Percentiles rank a stretch among this genome's conserved stretches.
Conservation (phyloP, 2,329 filamentous ascomycete species). For the Sordariomycetes sp. region DNA sequence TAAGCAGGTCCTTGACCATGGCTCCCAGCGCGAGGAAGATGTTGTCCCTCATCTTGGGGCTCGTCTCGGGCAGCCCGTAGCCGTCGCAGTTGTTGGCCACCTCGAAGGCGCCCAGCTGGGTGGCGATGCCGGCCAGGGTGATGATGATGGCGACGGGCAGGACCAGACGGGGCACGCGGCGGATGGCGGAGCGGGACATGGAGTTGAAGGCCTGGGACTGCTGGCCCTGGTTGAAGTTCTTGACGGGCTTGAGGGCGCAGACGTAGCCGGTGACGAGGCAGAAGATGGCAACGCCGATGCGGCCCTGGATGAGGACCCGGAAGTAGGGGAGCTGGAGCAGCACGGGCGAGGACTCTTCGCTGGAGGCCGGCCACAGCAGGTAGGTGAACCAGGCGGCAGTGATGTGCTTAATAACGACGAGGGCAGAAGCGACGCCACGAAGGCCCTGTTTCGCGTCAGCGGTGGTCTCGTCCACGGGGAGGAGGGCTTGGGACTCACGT, state of each 20-base stretch:
- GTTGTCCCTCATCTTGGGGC: constrained; percentile 20
- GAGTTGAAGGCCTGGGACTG: constrained; percentile 41
- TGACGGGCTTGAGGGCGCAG: constrained; percentile 52
- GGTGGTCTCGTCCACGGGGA: neutral
- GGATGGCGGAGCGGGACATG: constrained; percentile 47
- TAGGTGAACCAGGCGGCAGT: constrained; percentile 39
- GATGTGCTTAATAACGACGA: constrained; percentile 46
- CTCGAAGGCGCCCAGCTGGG: constrained; percentile 47
- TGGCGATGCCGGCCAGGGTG: constrained; percentile 24
- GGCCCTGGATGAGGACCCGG: constrained; percentile 49
- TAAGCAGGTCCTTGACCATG: constrained; percentile 33
- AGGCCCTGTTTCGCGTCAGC: constrained; percentile 31
- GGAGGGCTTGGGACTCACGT: constrained; percentile 33
- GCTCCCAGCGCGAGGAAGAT: constrained; percentile 5
- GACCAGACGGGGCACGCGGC: constrained; percentile 47
- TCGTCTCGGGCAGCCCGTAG: constrained; percentile 46
- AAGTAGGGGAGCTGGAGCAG: constrained; percentile 50
- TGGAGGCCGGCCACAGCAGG: constrained; percentile 36
- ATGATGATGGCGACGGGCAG: constrained; percentile 50
- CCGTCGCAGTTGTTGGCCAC: constrained; percentile 47
- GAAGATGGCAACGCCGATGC: constrained; percentile 58
- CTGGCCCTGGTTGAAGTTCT: constrained; percentile 42
- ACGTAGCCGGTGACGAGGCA: constrained; percentile 57
- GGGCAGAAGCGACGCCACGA: constrained; percentile 42
- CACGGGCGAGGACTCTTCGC: constrained; percentile 32